Evolutionary conservation across 306 rosid genomes (phyloP), one percentile per base, ranked within the genome.

Genomic region (Cicer pinnatifidum): DNA sequence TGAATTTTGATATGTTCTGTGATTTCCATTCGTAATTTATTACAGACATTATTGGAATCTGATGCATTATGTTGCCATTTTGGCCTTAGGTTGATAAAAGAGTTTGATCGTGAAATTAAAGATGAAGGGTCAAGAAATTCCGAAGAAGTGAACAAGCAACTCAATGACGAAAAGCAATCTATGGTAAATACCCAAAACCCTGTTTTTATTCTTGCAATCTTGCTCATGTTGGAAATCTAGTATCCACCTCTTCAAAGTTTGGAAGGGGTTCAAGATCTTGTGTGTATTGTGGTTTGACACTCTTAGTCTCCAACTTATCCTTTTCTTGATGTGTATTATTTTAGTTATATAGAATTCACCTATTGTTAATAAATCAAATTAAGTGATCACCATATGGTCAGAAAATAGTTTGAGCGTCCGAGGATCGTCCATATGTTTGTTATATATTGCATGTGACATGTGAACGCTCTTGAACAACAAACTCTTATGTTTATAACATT

Each of bases 81-180:
- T 75, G 76, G 23, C 70, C 75, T 78, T 89, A 95, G 99, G 77
- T 80, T 91, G 83, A 87, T 95, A 52, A 95, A 91, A 85, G 99
- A 95, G 82, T 90, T 87, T 82, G 99, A 95, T 79, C 93, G 96
- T 61, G 97, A 91, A 85, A 69, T 88, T 74, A 95, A 95, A 84
- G 99, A 95, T 17, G 99, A 84, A 77, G 99, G 89, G 81, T 88
- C 85, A 60, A 85, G 81, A 83, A 91, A 88, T 86, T 77, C 99
- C 65, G 87, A 90, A 44, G 97, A 95, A 58, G 92, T 86, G 89
- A 90, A 85, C 79, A 95, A 91, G 88, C 99, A 91, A 83, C 96
- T 95, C 65, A 95, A 95, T 73, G 99, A 95, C 53, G 99, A 91
- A 89, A 91, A 91, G 71, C 99, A 95, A 81, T 88, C 96, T 5